phyloP scores from a whole-genome alignment of 2,329 filamentous ascomycete genomes.

The Sphaceloma murrayae region DNA sequence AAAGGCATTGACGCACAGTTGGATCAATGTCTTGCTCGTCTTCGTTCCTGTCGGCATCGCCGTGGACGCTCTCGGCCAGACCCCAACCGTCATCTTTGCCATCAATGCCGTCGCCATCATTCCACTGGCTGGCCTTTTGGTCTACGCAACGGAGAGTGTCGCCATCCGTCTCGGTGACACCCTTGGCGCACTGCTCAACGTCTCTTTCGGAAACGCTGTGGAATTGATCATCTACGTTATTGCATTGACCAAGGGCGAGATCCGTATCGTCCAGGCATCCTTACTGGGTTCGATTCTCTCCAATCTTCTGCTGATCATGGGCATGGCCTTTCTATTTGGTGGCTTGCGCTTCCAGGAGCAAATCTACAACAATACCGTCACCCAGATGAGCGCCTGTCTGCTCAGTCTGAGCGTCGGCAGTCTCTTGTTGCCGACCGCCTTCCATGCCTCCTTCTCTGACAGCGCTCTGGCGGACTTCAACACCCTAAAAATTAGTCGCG shows the following conservation, averaged over 20 bases:
- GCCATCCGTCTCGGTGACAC: constrained; percentile 41
- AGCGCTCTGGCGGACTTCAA: constrained; percentile 51
- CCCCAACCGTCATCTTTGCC: constrained; percentile 38
- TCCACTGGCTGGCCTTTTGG: constrained; percentile 40
- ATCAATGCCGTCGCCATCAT: constrained; percentile 45
- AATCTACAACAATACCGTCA: constrained; percentile 92
- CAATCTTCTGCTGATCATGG: constrained; percentile 78
- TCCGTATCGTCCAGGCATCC: constrained; percentile 84
- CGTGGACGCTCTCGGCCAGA: constrained; percentile 40
- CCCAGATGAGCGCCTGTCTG: constrained; percentile 90
- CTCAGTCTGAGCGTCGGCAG: constrained; percentile 86
- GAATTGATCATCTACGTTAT: constrained; percentile 55
- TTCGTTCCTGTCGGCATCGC: constrained; percentile 72
- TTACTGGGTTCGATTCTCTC: constrained; percentile 81
- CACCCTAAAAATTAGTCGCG: constrained; percentile 77
- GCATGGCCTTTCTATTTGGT: constrained; percentile 83
- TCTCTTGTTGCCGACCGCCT: constrained; percentile 74
- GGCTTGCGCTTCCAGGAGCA: constrained; percentile 82
- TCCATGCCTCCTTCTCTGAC: constrained; percentile 69
- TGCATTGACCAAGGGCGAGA: constrained; percentile 70
- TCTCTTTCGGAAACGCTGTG: constrained; percentile 45
- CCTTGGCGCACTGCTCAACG: constrained; percentile 42
- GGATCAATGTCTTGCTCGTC: constrained; percentile 66
- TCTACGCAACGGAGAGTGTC: constrained; percentile 42
- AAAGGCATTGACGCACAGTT: constrained; percentile 60